Evolutionary conservation across 495 filamentous ascomycete genomes (phyloP), one percentile per base, ranked within the genome.

Genomic region (Penicillium lividum): DNA sequence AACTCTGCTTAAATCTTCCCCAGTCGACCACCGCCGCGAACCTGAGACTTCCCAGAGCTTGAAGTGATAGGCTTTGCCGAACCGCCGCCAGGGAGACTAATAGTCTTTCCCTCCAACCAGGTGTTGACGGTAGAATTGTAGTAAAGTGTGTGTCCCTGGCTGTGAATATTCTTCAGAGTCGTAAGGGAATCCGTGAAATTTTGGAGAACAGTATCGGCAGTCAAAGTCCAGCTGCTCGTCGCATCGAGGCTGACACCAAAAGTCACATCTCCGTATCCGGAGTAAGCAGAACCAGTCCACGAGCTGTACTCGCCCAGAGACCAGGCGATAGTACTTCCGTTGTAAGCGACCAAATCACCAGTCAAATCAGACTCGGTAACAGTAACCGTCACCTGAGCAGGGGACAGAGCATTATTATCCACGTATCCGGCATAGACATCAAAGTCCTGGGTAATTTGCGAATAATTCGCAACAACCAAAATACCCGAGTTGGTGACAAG

Each of bases 221-320:
- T 66, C 42, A 66, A 25, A 18, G 57, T 63, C 63, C 63, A 66
- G 22, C 9, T 56, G 36, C 57, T 60, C 3, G 63, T 66, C 10
- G 53, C 25, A 25, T 66, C 63, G 3, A 66, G 57, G 4, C 28
- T 42, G 18, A 66, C 51, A 22, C 50, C 57, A 28, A 66, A 60
- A n/a, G 33, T 47, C 3, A 29, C 57, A 2, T 45, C 36, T 7
- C 47, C 58, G 9, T 56, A 56, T n/a, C 64, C 57, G 33, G 60
- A 55, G 46, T 62, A 62, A 3, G 60, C 60, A 47, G 55, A 15
- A 8, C 60, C 60, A n/a, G 55, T 58, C 60, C 60, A 62, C 4
- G 30, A 38, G 27, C 55, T 58, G 16, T 55, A 52, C 3, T 63
- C 28, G 5, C 7, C 18, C n/a, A 63, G 45, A 25, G 52, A 33